These are phyloP conservation scores for Thyridium curvatum DNA, from an alignment of 2,329 filamentous ascomycete genomes.

Conservation along the genomic window DNA sequence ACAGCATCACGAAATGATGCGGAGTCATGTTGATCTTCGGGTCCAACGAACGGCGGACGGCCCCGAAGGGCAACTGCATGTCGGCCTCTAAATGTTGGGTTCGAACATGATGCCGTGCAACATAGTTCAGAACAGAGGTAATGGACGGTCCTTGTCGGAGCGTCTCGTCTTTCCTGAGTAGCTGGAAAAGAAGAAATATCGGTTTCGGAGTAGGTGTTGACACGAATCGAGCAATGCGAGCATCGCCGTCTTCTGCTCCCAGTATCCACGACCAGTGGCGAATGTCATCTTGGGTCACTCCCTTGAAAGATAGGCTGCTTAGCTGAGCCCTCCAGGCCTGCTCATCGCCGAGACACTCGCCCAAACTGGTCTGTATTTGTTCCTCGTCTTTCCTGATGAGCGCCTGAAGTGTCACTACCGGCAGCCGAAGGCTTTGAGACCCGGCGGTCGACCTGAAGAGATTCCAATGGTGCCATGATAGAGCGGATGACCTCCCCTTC, in stretches of 20 bases:
- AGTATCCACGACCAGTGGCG: conserved; percentile 36
- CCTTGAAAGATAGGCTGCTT: conserved; percentile 20
- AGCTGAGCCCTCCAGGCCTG: conserved; percentile 22
- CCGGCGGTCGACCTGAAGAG: conserved; percentile 10
- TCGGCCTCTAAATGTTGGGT: background rate
- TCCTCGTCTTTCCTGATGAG: conserved; percentile 14
- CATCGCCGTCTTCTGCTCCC: conserved; percentile 23
- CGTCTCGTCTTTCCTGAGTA: conserved; percentile 25
- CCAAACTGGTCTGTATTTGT: conserved; percentile 10
- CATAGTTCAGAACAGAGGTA: background rate
- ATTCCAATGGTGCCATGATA: conserved; percentile 9
- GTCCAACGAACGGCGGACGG: conserved; percentile 11
- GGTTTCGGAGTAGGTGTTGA: conserved; percentile 25
- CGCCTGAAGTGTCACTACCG: conserved; percentile 16
- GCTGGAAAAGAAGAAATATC: conserved; percentile 28
- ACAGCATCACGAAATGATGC: conserved; percentile 12
- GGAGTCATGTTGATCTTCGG: conserved; percentile 15
- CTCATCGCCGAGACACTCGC: conserved; percentile 11
- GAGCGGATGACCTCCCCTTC: conserved; percentile 1
- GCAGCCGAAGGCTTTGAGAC: conserved; percentile 14
- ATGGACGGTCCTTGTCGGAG: conserved; percentile 10
- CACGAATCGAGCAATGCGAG: conserved; percentile 26
- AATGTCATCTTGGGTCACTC: conserved; percentile 24
- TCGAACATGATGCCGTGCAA: conserved; percentile 8
- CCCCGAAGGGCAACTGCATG: conserved; percentile 6